These are phyloP conservation scores for Agapanthus africanus DNA, from an alignment of 106 monocot genomes.

Conservation along the genomic window DNA sequence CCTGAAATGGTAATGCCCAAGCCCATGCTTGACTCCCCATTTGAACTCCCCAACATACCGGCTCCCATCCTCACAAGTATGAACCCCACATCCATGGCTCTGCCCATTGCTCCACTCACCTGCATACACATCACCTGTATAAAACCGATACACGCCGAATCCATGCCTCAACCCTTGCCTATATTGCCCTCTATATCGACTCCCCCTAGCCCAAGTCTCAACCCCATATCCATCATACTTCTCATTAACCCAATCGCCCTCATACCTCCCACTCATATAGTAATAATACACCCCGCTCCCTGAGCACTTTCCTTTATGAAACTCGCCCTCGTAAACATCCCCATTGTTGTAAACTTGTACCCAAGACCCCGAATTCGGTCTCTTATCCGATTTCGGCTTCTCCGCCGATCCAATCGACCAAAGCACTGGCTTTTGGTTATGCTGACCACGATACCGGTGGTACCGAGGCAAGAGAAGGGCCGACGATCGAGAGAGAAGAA, in stretches of 20 bases:
- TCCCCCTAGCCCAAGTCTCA: constrained; percentile 26
- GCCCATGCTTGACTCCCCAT: constrained; percentile 28
- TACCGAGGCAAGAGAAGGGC: not conserved
- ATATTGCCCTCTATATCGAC: constrained; percentile 17
- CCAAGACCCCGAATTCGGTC: constrained; percentile 1
- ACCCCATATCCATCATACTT: constrained; percentile 26
- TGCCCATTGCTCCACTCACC: constrained; percentile 26
- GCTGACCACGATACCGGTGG: not conserved
- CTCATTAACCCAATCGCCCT: constrained; percentile 27
- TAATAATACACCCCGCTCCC: constrained; percentile 30
- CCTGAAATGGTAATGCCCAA: constrained; percentile 25
- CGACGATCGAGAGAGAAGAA: not conserved
- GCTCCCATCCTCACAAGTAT: constrained; percentile 24
- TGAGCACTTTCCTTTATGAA: constrained; percentile 18
- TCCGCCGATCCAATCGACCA: constrained; percentile 10
- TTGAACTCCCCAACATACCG: constrained; percentile 26
- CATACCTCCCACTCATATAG: constrained; percentile 23
- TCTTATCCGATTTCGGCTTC: constrained; percentile 7
- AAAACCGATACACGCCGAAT: constrained; percentile 22
- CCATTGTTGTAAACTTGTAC: constrained; percentile 25
- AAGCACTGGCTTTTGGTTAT: not conserved
- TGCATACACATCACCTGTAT: constrained; percentile 25
- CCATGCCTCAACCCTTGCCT: constrained; percentile 21
- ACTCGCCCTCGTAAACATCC: constrained; percentile 25
- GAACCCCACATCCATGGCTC: constrained; percentile 26